phyloP scores from a whole-genome alignment of 2,329 filamentous ascomycete genomes.

The Coniochaeta sp. region DNA sequence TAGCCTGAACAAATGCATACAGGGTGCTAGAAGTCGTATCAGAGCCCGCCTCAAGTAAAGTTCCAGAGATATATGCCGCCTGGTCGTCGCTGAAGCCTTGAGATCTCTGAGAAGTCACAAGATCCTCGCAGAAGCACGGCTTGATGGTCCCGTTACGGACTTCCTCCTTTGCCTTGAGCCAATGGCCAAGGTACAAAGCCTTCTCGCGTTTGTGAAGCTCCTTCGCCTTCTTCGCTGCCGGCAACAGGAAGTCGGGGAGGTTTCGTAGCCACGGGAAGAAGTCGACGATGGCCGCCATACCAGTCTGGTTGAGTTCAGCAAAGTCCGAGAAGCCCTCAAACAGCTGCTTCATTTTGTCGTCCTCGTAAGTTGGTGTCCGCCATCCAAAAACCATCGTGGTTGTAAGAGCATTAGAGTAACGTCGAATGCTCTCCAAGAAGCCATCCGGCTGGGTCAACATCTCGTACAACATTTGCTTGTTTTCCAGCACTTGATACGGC shows the following conservation, averaged over 20 bases:
- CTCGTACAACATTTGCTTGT: constrained; percentile 42
- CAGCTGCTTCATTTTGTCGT: constrained; percentile 31
- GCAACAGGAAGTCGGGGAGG: constrained; percentile 34
- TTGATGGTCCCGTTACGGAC: constrained; percentile 15
- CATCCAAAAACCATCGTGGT: constrained; percentile 44
- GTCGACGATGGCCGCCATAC: constrained; percentile 35
- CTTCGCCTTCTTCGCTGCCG: constrained; percentile 28
- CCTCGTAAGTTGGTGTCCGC: constrained; percentile 30
- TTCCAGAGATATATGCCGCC: constrained; percentile 24
- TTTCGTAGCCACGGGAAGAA: constrained; percentile 34
- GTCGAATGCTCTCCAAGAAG: constrained; percentile 35
- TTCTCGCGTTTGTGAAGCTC: constrained; percentile 33
- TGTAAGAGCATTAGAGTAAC: constrained; percentile 40
- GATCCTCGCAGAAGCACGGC: constrained; percentile 16
- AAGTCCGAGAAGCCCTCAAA: constrained; percentile 35
- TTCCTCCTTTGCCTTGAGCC: constrained; percentile 28
- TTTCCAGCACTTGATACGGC: constrained; percentile 48
- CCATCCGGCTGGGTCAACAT: constrained; percentile 34
- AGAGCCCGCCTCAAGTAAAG: constrained; percentile 29
- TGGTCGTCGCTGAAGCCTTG: constrained; percentile 21
- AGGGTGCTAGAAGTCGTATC: constrained; percentile 35
- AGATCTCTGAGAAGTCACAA: constrained; percentile 12
- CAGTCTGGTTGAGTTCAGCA: constrained; percentile 29
- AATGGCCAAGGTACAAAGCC: constrained; percentile 31
- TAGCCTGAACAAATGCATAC: constrained; percentile 35